Base-by-base conservation (phyloP, 2,329 filamentous ascomycete genomes). In the Paecilomyces formosus region DNA sequence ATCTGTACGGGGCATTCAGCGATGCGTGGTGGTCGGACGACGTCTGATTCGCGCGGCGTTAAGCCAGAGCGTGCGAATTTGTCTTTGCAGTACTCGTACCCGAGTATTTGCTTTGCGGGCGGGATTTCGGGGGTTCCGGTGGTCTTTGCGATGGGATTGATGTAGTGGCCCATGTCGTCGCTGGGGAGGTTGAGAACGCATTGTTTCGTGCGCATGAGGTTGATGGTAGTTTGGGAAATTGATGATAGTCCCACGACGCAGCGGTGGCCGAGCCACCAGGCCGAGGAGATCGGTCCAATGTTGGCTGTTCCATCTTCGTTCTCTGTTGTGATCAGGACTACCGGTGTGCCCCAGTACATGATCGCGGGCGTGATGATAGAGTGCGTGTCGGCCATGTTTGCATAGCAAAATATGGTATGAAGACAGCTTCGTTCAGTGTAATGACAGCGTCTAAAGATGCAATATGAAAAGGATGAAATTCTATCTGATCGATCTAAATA, bases 211-310 rank as follows among this genome's bases (percentile, higher is more conserved):
- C 76, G 74, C 7, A 74, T 61, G 12, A 79, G 66, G 60, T 79
- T 79, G 9, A 67, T 55, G 0, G 76, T 70, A 0, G 77, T 78
- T 58, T 78, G 70, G 51, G 69, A 71, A 15, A 58, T 61, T 8
- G 70, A 65, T 5, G 39, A 67, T 2, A 79, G 67, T 1, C 77
- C 78, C 4, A 79, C 71, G 64, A 80, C 66, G 65, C 76, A 79
- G 12, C 71, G 71, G 60, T 75, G 65, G 4, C 72, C 72, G 11
- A 80, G 71, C 77, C 77, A 80, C 65, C 70, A 79, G 21, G 73
- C 76, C 5, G 76, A 78, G 15, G 77, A 79, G 58, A 78, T 78
- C 8, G 77, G 72, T 7, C 65, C 68, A 53, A 80, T 72, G 61
- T 80, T 79, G 61, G 63, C 62, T 3, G 71, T 74, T 5, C 69